Evolutionary conservation across 176 grass and related monocot species (phyloP), one percentile per base, ranked within the genome.

Genomic region (Avena insularis): DNA sequence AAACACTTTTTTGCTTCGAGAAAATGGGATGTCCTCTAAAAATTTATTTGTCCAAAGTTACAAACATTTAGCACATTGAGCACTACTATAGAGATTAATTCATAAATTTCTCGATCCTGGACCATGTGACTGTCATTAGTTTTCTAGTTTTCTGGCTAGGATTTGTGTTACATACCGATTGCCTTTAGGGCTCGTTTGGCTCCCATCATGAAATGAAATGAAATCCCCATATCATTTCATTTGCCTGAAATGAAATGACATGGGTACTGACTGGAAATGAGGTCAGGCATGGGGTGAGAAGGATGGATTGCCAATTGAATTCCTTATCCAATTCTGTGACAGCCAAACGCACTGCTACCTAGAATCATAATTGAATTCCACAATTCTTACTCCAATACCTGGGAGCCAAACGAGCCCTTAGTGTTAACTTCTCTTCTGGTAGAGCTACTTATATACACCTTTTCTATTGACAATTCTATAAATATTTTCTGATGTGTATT

Each of bases 401-500:
- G 29, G 29, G 29, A 29, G 29, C 29, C 29, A 29, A 29, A 29
- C 29, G 29, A 29, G 29, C 29, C 29, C 29, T 29, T 29, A 29
- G 15, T 76, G 25, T 76, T 36, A 45, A 71, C 36, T 43, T 71
- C 19, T 40, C 48, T 53, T 76, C 72, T 53, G 25, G 14, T 76
- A 54, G 73, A 54, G 25, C 48, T 53, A 76, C 7, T 76, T 76
- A 67, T 91, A 3, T 83, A 20, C 13, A 3, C 46, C 9, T 68
- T 84, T 40, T 14, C 48, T 48, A 67, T 79, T 89, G 79, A 89
- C 29, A 45, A 19, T 46, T 72, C 21, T 58, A 54, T 54, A 77
- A 67, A 54, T 77, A 54, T 77, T 80, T 92, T 25, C 29, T 82
- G 38, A 71, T 45, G 58, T 87, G 23, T 76, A 54, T 29, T 33